Conservation (phyloP, 495 filamentous ascomycete species). For the Neurospora africana region DNA sequence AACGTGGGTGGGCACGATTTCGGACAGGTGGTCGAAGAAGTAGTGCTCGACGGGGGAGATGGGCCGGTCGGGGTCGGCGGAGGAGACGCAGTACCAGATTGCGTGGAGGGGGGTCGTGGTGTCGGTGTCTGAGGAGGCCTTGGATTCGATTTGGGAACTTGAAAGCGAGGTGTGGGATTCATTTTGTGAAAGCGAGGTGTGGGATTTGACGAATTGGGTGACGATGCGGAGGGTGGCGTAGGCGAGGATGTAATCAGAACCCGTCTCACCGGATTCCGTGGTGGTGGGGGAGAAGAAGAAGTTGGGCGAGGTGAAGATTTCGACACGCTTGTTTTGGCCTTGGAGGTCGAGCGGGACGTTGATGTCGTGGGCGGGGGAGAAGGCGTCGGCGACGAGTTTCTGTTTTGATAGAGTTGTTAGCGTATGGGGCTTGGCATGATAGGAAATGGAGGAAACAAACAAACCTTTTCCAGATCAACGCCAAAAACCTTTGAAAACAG, state of each 20-base stretch:
- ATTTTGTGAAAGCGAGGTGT: no score
- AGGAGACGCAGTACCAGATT: conserved; percentile 24
- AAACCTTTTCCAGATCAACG: conserved; percentile 18
- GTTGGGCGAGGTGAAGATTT: conserved; percentile 17
- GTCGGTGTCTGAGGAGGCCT: no score
- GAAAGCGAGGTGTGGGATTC: no score
- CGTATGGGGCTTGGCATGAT: no score
- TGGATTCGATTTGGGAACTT: neutral
- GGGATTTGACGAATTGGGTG: neutral
- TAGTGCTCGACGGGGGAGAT: conserved; percentile 9
- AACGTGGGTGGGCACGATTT: conserved; percentile 5
- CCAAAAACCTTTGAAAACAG: conserved; percentile 19
- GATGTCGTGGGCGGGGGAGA: conserved; percentile 14
- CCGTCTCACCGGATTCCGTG: neutral
- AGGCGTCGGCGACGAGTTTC: conserved; percentile 14
- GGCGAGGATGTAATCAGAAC: neutral
- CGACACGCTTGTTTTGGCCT: conserved; percentile 15
- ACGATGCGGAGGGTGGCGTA: neutral
- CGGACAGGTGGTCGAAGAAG: conserved; percentile 10
- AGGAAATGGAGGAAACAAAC: no score
- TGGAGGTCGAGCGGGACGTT: conserved; percentile 12
- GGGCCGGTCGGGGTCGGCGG: conserved; percentile 6
- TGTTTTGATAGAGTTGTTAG: no score
- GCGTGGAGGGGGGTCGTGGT: conserved; percentile 15
- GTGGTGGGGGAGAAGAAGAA: conserved; percentile 7